These are phyloP conservation scores for Penicillium cataractarum DNA, from an alignment of 495 filamentous ascomycete species.

Conservation along the genomic window DNA sequence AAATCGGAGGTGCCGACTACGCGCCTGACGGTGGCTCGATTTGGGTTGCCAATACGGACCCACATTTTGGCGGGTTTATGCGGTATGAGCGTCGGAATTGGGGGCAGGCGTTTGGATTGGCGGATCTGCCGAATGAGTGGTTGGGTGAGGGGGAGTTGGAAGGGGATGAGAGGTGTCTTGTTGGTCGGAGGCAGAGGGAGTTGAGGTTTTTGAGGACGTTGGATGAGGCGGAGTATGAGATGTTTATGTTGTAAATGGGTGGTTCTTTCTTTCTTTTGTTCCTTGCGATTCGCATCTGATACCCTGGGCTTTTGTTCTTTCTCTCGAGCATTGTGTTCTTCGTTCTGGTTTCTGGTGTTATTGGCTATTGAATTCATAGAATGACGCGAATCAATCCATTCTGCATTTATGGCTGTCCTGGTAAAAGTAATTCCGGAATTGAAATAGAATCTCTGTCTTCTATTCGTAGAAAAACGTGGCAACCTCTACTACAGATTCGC, in stretches of 20 bases:
- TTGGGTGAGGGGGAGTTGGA: slow-evolving; percentile 38
- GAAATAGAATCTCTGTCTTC: too few relatives aligned
- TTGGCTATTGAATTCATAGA: neutral
- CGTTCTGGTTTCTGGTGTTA: slow-evolving; percentile 3
- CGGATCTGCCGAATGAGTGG: slow-evolving; percentile 45
- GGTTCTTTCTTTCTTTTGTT: slow-evolving; percentile 7
- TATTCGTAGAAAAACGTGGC: neutral
- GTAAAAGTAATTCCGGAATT: neutral
- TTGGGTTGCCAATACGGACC: slow-evolving; percentile 75
- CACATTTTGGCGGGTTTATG: slow-evolving; percentile 77
- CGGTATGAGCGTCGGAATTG: slow-evolving; percentile 66
- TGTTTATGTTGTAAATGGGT: slow-evolving; percentile 22
- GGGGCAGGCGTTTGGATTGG: slow-evolving; percentile 35
- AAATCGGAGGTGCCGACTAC: slow-evolving; percentile 78
- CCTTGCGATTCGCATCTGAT: slow-evolving; percentile 27
- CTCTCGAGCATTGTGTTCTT: neutral
- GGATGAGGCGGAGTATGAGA: slow-evolving; percentile 41
- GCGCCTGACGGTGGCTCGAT: slow-evolving; percentile 71
- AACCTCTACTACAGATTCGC: too few relatives aligned
- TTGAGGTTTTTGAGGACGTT: slow-evolving; percentile 40
- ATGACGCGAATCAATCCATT: slow-evolving; percentile 4
- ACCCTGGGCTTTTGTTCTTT: slow-evolving; percentile 26
- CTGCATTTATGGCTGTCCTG: neutral
- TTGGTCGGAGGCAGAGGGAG: slow-evolving; percentile 37
- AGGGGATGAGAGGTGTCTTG: slow-evolving; percentile 39